Evolutionary conservation across 164 flowering plant species (phyloP), one percentile per base, ranked within the genome.

Genomic region (Akebia trifoliata): DNA sequence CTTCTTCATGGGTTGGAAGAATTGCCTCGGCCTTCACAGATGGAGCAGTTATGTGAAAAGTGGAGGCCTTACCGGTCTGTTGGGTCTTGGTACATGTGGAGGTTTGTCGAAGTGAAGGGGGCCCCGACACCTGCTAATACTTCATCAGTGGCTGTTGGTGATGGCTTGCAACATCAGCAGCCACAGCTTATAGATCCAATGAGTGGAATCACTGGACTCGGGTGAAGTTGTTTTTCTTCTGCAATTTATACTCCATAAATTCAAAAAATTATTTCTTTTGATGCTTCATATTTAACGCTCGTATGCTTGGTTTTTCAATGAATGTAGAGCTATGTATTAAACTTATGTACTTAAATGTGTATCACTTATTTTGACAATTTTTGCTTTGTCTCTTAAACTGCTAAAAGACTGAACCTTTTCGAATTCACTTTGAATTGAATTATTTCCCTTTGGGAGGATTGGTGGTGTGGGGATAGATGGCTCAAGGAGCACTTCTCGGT

Each of bases 41-140:
- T 93, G 99, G 99, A 93, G 8, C 86, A 79, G 18, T 59, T 90
- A 35, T 93, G 97, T 48, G 97, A 86, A 71, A 82, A 83, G 50
- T 93, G 99, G 99, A 76, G 80, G 75, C 99, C 99, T 0, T 93
- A 93, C 50, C 68, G 99, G 50, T 83, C 97, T 0, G 93, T 87
- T 7, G 99, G 84, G 9, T 69, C 97, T 0, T 90, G 97, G 96
- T 93, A 93, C 60, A 71, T 93, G 78, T 93, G 99, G 97, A 74
- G 95, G 67, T 73, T 86, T 22, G 74, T 69, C 6, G 97, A 87
- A 50, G 76, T 77, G 1, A 90, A 81, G 53, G 85, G 85, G 0
- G 35, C 82, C 12, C n/a, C n/a, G n/a, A n/a, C n/a, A n/a, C 70
- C 86, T 37, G 64, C 78, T 0, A 60, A 61, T 46, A 71, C 75